Percentiles rank a stretch among this genome's conserved stretches.
Evolutionary conservation across 75 land plant genomes (phyloP).

Genomic region (Sequoia sempervirens): DNA sequence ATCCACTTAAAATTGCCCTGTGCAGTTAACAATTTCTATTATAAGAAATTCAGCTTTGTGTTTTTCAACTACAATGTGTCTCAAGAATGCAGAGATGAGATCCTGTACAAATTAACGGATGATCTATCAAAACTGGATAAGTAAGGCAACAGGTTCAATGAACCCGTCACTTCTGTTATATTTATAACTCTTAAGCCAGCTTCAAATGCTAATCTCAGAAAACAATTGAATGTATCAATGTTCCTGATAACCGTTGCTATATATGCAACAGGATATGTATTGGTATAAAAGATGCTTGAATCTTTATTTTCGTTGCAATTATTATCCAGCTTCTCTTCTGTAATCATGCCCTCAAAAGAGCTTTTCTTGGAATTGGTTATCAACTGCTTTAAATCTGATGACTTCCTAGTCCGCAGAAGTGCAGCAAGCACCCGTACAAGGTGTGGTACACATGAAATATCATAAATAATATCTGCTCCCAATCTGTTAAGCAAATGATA

Average conservation of each 20-base stretch:
- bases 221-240: conserved; percentile 57
- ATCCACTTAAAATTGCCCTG: neutral
- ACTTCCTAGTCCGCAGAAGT: conserved; percentile 31
- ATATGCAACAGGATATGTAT: conserved; percentile 46
- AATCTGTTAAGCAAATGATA: conserved; percentile 38
- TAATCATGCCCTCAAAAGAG: neutral
- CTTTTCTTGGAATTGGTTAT: neutral
- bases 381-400: neutral
- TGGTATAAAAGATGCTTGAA: neutral
- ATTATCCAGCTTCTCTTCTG: neutral
- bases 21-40: neutral
- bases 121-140: conserved; percentile 59
- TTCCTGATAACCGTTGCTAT: conserved; percentile 80
- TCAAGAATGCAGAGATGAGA: conserved; percentile 7
- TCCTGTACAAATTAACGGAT: conserved; percentile 30
- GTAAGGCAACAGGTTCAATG: conserved; percentile 57
- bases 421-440: conserved; percentile 56
- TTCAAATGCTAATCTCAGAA: conserved; percentile 37
- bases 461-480: conserved; percentile 91
- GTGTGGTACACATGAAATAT: conserved; percentile 64
- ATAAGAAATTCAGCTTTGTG: neutral
- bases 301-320: neutral
- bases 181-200: conserved; percentile 55
- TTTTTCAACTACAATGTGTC: neutral
- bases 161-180: conserved; percentile 34